Percentiles rank a stretch among this genome's conserved stretches.
These are phyloP conservation scores for Hypoxylon trugodes DNA, from an alignment of 495 filamentous ascomycete genomes.

Conservation along the genomic window DNA sequence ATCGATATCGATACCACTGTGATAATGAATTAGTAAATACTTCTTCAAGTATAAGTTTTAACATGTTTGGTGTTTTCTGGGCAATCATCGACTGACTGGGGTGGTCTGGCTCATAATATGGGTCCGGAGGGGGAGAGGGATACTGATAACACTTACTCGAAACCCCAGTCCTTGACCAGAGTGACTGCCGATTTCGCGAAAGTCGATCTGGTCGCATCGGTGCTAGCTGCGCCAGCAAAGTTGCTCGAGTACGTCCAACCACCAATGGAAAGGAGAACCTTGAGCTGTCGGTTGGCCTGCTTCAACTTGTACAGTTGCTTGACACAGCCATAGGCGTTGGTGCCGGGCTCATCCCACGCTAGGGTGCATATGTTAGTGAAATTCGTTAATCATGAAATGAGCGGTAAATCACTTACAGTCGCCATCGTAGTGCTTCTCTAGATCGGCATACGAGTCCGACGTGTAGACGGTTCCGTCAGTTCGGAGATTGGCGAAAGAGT, in stretches of 20 bases:
- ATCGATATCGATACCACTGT: constrained; percentile 57
- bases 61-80: too few species aligned
- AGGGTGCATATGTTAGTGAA: constrained; percentile 18
- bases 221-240: constrained; percentile 74
- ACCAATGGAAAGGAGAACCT: constrained; percentile 86
- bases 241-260: constrained; percentile 88
- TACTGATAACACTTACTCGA: too few species aligned
- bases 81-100: too few species aligned
- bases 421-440: constrained; percentile 75
- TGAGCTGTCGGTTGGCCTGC: constrained; percentile 83
- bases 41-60: too few species aligned
- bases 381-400: background rate
- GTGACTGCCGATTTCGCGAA: constrained; percentile 73
- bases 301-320: constrained; percentile 92
- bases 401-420: constrained; percentile 48
- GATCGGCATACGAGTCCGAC: constrained; percentile 67
- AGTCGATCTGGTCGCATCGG: constrained; percentile 57
- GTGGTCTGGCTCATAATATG: too few species aligned
- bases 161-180: constrained; percentile 68
- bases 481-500: constrained; percentile 88
- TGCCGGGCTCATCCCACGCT: constrained; percentile 60
- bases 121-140: too few species aligned
- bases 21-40: too few species aligned
- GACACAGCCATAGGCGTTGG: constrained; percentile 80
- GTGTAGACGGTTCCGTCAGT: constrained; percentile 78